Conservation (phyloP, 2,329 filamentous ascomycete species). For the Fusarium ramigenum region DNA sequence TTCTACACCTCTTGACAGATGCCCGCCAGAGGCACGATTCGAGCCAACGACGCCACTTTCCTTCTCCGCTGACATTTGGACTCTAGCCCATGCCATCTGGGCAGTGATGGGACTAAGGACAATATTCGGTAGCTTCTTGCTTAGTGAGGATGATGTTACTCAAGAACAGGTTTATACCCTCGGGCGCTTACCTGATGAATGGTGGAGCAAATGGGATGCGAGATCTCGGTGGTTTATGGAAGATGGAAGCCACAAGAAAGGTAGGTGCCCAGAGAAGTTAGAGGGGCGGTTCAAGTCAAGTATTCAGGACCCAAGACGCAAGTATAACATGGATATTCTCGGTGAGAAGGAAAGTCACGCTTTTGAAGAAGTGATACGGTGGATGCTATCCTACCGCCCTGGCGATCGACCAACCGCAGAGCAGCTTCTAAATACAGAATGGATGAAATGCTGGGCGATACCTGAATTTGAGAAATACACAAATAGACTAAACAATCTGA, state of each 20-base stretch:
- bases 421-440: not conserved
- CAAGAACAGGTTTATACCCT: constrained; percentile 31
- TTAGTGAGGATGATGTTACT: constrained; percentile 12
- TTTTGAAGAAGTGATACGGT: constrained; percentile 8
- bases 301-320: constrained; percentile 3
- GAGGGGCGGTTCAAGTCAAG: constrained; percentile 1
- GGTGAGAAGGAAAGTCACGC: not conserved
- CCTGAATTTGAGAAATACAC: not conserved
- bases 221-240: constrained; percentile 6
- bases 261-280: not conserved
- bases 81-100: constrained; percentile 50
- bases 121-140: constrained; percentile 13
- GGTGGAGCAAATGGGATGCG: constrained; percentile 30
- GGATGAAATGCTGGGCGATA: constrained; percentile 10
- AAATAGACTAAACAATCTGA: rapidly evolving
- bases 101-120: constrained; percentile 42
- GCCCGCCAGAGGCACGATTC: constrained; percentile 49
- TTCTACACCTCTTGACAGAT: constrained; percentile 41
- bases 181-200: constrained; percentile 22
- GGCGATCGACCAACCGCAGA: constrained; percentile 1
- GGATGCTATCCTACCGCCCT: constrained; percentile 12
- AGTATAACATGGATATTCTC: not conserved
- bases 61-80: constrained; percentile 53
- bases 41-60: constrained; percentile 46
- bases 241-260: not conserved